Base-by-base conservation (phyloP, 192 early-diverging fungal species). In the Coemansia sp. region DNA sequence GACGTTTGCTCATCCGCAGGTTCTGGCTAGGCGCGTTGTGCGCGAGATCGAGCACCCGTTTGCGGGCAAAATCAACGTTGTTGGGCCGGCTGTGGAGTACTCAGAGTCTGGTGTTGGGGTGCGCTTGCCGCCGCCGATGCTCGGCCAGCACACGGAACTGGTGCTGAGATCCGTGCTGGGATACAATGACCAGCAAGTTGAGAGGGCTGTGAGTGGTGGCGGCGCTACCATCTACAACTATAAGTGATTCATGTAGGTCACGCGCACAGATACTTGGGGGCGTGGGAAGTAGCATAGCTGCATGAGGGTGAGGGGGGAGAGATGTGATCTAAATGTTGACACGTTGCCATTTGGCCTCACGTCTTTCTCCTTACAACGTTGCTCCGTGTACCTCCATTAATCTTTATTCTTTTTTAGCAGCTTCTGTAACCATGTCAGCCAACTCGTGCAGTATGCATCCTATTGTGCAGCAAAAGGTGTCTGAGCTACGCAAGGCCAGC, bases 121-220 rank as follows among this genome's bases (percentile, higher is more conserved):
- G 56, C 72, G 92, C 18, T 48, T 84, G 18, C 88, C 93, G 6
- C 95, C 96, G 16, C 94, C 93, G 16, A 72, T 86, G 58, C 78
- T 96, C 13, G 96, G 95, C 36, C 86, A 96, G 67, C 95, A 98
- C 79, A 96, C 94, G 6, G 76, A 83, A n/a, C 87, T 92, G 36
- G 83, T 98, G 16, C 74, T 98, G 63, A 61, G 37, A 20, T 62
- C 74, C 0, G 72, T 93, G 11, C 73, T 94, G 20, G 87, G 87
- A 1, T 95, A 93, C 71, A 68, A 69, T 7, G 62, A 86, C 13
- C 38, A 70, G 6, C 84, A 88, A 47, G 85, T 97, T 21, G 72
- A 71, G 11, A 26, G 47, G 16, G 79, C 69, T 1, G 74, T 76
- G 26, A 5, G 34, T 0, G 45, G 66, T 8, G 79, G 75, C 14